Evolutionary conservation across 2,329 filamentous ascomycete genomes (phyloP), one percentile per base, ranked within the genome.

Genomic region (Xylaria sp.): DNA sequence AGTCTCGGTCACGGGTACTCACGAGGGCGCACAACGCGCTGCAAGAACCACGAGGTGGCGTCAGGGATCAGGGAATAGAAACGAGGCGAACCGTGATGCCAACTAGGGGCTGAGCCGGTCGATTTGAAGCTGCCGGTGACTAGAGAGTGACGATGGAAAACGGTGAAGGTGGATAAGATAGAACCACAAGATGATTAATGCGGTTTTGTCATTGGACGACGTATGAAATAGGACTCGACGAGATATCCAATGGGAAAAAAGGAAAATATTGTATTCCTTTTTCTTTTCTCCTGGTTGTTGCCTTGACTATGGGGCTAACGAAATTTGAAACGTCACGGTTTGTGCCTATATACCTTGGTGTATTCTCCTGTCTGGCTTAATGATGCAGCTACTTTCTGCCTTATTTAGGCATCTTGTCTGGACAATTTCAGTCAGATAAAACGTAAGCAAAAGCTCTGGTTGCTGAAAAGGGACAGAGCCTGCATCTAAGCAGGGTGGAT

Each of bases 371-470:
- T 56, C 23, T 3, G 52, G 8, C 36, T 41, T 30, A 36, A 15
- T 41, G 45, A 28, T 50, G 43, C 36, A 41, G 34, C 25, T 2
- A 28, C 28, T 52, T 15, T 52, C 12, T 41, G 65, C 65, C 60
- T 67, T 15, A 9, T 55, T 60, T 5, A 65, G 63, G 63, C 63
- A 60, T 45, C 56, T 60, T 43, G 4, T 25, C 34, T 34, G 43
- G 7, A 36, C 39, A 7, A 9, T 6, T n/a, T 15, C n/a, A n/a
- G 23, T 43, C 52, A 23, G 23, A 43, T 3, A 4, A 15, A 32
- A 30, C 15, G 43, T 59, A 58, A 43, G 53, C 46, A 55, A 43
- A 43, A 12, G 20, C 36, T 15, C 12, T 23, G 4, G 20, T 23
- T 5, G 36, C 50, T 50, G 20, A 25, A 43, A 28, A 28, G 30